phyloP scores from a whole-genome alignment of 208 protist species.

The Trypanosoma mega region DNA sequence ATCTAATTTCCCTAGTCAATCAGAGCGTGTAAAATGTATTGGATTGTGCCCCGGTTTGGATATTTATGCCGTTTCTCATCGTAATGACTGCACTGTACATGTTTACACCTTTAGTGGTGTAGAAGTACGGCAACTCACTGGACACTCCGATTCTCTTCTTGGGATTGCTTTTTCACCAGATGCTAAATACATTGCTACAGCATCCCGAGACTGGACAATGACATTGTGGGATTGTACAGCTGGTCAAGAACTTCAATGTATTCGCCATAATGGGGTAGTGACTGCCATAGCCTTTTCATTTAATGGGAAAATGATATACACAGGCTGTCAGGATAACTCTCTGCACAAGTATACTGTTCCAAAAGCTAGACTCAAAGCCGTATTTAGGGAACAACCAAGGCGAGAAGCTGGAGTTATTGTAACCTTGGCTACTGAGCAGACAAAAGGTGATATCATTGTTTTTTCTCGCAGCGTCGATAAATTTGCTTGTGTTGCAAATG shows the following conservation, averaged over 20 bases:
- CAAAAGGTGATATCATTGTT: conserved; percentile 35
- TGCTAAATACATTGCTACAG: conserved; percentile 58
- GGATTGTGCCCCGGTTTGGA: conserved; percentile 32
- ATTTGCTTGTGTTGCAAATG: conserved; percentile 40
- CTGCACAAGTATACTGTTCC: conserved; percentile 38
- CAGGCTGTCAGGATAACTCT: conserved; percentile 62
- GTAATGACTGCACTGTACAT: conserved; percentile 52
- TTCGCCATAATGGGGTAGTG: conserved; percentile 60
- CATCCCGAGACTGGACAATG: conserved; percentile 41
- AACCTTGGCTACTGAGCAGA: conserved; percentile 46
- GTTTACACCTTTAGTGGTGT: conserved; percentile 39
- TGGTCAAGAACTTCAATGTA: conserved; percentile 44
- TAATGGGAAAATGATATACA: conserved; percentile 53
- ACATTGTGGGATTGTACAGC: conserved; percentile 57
- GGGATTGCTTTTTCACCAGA: conserved; percentile 54
- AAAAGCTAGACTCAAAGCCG: conserved; percentile 31
- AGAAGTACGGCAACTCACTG: conserved; percentile 43
- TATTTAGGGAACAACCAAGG: conserved; percentile 20
- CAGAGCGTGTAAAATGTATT: conserved; percentile 57
- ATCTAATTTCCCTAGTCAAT: conserved; percentile 31
- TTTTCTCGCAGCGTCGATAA: conserved; percentile 54
- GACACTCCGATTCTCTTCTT: conserved; percentile 48
- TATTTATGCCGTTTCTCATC: conserved; percentile 55
- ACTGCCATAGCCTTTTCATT: conserved; percentile 50
- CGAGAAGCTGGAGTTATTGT: conserved; percentile 41